phyloP scores from a whole-genome alignment of 208 protist species.

The Trypanosoma boissoni region DNA sequence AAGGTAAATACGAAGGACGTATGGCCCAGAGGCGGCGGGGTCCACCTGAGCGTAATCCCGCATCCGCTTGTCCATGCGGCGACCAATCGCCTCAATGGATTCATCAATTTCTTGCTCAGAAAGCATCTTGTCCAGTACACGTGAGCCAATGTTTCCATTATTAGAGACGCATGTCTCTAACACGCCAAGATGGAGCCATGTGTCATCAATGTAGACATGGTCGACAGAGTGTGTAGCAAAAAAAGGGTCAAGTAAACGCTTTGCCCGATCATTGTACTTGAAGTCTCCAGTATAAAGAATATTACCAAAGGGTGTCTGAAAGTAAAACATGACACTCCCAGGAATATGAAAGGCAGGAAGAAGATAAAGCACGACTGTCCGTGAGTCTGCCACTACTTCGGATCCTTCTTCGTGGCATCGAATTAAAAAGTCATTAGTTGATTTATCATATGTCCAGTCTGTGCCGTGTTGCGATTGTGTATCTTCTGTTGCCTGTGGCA shows the following conservation, averaged over 20 bases:
- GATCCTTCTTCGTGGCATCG: no score
- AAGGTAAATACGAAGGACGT: conserved; percentile 64
- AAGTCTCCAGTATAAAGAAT: conserved; percentile 85
- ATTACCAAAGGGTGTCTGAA: conserved; percentile 54
- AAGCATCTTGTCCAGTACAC: conserved; percentile 61
- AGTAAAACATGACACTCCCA: conserved; percentile 73
- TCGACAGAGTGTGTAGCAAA: conserved; percentile 58
- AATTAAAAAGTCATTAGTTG: no score
- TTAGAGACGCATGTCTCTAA: background rate
- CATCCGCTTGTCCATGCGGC: conserved; percentile 55
- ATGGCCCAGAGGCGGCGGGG: conserved; percentile 23
- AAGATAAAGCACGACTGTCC: conserved; percentile 14
- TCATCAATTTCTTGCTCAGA: conserved; percentile 53
- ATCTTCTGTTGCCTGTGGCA: no score
- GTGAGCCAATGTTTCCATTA: conserved; percentile 15
- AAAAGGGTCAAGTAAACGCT: conserved; percentile 35
- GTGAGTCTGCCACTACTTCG: background rate
- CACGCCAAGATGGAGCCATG: conserved; percentile 72
- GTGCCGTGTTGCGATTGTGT: no score
- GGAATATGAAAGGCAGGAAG: conserved; percentile 73
- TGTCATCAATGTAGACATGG: conserved; percentile 84
- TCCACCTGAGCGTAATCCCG: conserved; percentile 17
- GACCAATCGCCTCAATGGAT: conserved; percentile 63
- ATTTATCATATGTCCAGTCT: no score
- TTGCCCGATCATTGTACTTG: conserved; percentile 44